Base-by-base conservation (phyloP, 2,329 filamentous ascomycete genomes). In the Diaporthe sp. region DNA sequence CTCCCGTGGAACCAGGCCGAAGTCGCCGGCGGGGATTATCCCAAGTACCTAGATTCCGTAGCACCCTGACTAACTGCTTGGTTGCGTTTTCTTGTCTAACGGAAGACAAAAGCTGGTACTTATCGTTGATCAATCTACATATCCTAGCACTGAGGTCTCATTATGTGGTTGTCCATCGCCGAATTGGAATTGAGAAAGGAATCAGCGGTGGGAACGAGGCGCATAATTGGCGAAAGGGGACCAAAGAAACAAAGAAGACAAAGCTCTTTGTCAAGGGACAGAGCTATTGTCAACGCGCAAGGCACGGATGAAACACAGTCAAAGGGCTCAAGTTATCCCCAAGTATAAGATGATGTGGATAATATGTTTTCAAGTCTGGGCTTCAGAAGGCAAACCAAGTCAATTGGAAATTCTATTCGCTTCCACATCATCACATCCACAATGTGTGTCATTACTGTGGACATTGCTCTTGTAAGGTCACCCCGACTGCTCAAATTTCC, bases 401-500 rank as follows among this genome's bases (percentile, higher is more conserved):
- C 47, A 22, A 30, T n/a, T 27, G n/a, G 6, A 51, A 9, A 19
- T 3, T 19, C 4, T 37, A 22, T 22, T 27, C 15, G n/a, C 47
- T 68, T 39, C 44, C 17, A 27, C 5, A 51, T 27, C 12, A 19
- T 17, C 5, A 61, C n/a, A 53, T 19, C 9, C 42, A 37, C 30
- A 39, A 71, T 71, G 69, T 71, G 69, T 42, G 32, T 37, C 30
- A 53, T 71, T 32, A 71, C 8, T 1, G 55, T 71, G 42, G 55
- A 58, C 25, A 3, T 61, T 13, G 69, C 69, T 39, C 42, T 71
- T 53, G 63, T 68, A 68, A 68, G 63, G 15, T 4, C 37, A 13
- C 19, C 12, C 27, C 2, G 2, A 4, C 30, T 37, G 6, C 17
- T 27, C 13, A 9, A 1, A 12, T n/a, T n/a, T 0, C 7, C 2